Base-by-base conservation (phyloP, 805 yeast genomes). In the Candida rishiriensis region DNA sequence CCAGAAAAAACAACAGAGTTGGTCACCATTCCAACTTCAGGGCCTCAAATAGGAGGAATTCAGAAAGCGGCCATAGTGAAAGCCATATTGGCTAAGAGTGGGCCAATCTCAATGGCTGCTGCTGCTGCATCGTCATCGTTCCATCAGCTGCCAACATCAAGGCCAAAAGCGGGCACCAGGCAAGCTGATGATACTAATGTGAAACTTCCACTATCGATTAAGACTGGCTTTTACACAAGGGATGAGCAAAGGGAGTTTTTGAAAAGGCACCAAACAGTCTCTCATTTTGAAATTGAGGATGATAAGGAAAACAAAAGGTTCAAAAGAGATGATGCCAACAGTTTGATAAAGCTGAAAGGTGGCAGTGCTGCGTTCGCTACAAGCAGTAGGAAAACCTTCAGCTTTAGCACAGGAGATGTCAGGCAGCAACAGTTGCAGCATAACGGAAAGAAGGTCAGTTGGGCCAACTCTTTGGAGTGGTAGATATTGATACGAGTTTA, bases 1-100 rank as follows among this genome's bases (percentile, higher is more conserved):
- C 88, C 87, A 0, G 80, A 74, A 44, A 72, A 70, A 43, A 65
- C 68, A 2, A 73, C 76, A 44, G 85, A 81, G 54, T 65, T 77
- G 15, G 85, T 81, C 5, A 79, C 79, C 32, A 79, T 81, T 14
- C 85, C 85, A 2, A 65, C 71, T 0, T 54, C 66, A 8, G 68
- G 65, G 1, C 65, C 66, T 1, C 44, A 54, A 12, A 53, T 56
- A 11, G 58, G 53, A 31, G 66, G 68, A 2, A 52, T 60, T 13
- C 52, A 55, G 14, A 64, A 63, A 41, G 65, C 68, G 5, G 71
- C 71, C 1, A 63, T 66, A 9, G 66, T 66, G 4, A 54, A 59
- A 40, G 71, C 70, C 1, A 46, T 64, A 9, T 33, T 55, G n/a
- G 64, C 67, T 9, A 56, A 46, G 36, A 46, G 47, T 10, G 45